Base-by-base conservation (phyloP, 257 asterid species). In the Phtheirospermum japonicum region DNA sequence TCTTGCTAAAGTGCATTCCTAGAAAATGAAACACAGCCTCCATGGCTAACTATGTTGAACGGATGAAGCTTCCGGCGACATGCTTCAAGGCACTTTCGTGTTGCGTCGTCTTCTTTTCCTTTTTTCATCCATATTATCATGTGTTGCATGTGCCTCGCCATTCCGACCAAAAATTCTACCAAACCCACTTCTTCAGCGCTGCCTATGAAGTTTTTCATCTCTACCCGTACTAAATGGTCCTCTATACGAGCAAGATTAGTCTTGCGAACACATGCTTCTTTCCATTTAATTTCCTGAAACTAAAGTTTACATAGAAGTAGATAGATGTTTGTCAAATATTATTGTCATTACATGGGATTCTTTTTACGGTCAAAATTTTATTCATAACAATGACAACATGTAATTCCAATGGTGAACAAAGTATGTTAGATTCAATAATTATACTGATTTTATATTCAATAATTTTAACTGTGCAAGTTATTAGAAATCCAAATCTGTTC, bases 201-300 rank as follows among this genome's bases (percentile, higher is more conserved):
- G 18, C 51, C 51, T 14, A 2, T 4, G 51, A 45, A 45, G 51
- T 8, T 18, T 16, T 18, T 45, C 51, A 45, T n/a, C 51, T 45
- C 51, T 14, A 45, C 51, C 8, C 20, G 51, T 45, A 45, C 51
- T 45, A 45, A 14, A 18, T 45, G 51, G 51, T 14, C 51, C 51
- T 45, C 19, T 45, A 45, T n/a, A 45, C 19, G 20, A 45, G 20
- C 51, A 16, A 45, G 18, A 7, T 46, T 14, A 14, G 52, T n/a
- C 52, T 17, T 6, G 9, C 2, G 23, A n/a, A 14, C 19, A 46
- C 20, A 46, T 46, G 52, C 10, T 5, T 14, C 23, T 46, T 6
- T 46, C 10, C 5, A n/a, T 14, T 46, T 20, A 46, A 45, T 45
- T 16, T n/a, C 52, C 52, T 46, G 52, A 46, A 46, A 46, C 45